phyloP scores from a whole-genome alignment of 768 basidiomycete species.

The Lactarius sp. region DNA sequence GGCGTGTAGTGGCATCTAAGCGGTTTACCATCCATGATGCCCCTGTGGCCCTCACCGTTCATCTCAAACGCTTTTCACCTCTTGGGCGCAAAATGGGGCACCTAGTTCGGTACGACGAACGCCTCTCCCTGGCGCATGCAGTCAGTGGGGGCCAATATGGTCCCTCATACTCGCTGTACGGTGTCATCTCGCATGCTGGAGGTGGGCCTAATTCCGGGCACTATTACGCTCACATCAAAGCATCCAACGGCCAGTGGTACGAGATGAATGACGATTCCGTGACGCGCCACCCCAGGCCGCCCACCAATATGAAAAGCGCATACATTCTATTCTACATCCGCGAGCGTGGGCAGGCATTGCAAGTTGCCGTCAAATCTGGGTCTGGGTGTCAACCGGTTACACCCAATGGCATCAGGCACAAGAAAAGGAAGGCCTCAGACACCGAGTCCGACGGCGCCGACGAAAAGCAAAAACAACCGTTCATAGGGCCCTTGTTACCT shows the following conservation, averaged over 20 bases:
- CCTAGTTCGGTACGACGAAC: conserved; percentile 71
- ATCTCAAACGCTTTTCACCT: conserved; percentile 92
- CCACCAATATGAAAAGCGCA: conserved; percentile 69
- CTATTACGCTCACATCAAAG: conserved; percentile 83
- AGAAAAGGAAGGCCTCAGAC: conserved; percentile 49
- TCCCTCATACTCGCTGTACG: conserved; percentile 82
- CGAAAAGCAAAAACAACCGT: conserved; percentile 46
- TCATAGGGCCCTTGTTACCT: conserved; percentile 67
- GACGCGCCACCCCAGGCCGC: conserved; percentile 37
- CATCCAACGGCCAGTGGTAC: conserved; percentile 67
- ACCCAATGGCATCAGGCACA: conserved; percentile 39
- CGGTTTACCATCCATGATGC: conserved; percentile 84
- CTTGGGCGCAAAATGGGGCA: conserved; percentile 83
- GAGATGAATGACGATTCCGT: conserved; percentile 94
- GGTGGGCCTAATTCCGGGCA: conserved; percentile 93
- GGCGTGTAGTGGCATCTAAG: conserved; percentile 85
- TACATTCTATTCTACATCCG: conserved; percentile 92
- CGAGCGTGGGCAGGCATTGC: conserved; percentile 68
- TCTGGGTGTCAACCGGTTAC: conserved; percentile 10
- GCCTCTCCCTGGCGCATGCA: conserved; percentile 61
- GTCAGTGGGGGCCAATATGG: conserved; percentile 82
- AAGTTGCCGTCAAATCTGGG: conserved; percentile 49
- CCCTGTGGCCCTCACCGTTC: conserved; percentile 83
- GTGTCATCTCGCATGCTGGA: conserved; percentile 90
- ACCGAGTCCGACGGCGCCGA: conserved; percentile 37